A percentile compares a stretch with the other conserved stretches of the same genome.
phyloP scores from a whole-genome alignment of 164 flowering plant species.

The Magnolia kwangsiensis region DNA sequence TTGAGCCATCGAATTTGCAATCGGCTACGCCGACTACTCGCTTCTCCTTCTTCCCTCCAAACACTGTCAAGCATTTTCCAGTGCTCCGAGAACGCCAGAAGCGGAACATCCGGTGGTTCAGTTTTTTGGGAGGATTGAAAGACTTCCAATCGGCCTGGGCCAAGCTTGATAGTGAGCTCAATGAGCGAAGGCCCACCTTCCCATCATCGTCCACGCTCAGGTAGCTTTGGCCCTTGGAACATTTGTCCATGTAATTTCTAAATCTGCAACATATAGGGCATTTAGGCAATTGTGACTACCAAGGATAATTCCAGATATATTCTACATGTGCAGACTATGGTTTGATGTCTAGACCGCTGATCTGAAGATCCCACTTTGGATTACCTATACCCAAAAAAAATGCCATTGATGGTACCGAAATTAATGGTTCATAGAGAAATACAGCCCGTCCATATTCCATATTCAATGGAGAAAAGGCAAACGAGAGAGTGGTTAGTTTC shows the following conservation, averaged over 20 bases:
- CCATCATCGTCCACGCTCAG: conserved; percentile 47
- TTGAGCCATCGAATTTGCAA: conserved; percentile 59
- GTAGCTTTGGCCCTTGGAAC: conserved; percentile 51
- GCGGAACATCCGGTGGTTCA: conserved; percentile 42
- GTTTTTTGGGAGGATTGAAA: conserved; percentile 38
- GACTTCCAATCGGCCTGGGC: conserved; percentile 70
- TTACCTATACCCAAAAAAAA: too few relatives aligned
- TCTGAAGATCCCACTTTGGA: too few relatives aligned
- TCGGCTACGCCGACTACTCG: conserved; percentile 40
- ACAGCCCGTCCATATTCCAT: too few relatives aligned
- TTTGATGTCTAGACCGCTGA: too few relatives aligned
- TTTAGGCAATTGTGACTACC: background rate
- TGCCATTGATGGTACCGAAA: too few relatives aligned
- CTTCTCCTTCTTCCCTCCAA: conserved; percentile 30
- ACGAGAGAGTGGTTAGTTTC: too few relatives aligned
- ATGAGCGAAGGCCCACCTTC: conserved; percentile 41
- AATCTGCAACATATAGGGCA: conserved; percentile 29
- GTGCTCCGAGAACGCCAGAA: conserved; percentile 43
- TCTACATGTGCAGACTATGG: too few relatives aligned
- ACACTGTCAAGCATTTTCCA: conserved; percentile 55
- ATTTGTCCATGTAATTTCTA: conserved; percentile 69
- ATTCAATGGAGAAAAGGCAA: too few relatives aligned
- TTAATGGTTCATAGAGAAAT: too few relatives aligned
- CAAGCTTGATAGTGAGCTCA: conserved; percentile 34
- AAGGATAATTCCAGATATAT: too few relatives aligned